phyloP scores from a whole-genome alignment of 805 yeast genomes.

The Blastobotrys attinorum region DNA sequence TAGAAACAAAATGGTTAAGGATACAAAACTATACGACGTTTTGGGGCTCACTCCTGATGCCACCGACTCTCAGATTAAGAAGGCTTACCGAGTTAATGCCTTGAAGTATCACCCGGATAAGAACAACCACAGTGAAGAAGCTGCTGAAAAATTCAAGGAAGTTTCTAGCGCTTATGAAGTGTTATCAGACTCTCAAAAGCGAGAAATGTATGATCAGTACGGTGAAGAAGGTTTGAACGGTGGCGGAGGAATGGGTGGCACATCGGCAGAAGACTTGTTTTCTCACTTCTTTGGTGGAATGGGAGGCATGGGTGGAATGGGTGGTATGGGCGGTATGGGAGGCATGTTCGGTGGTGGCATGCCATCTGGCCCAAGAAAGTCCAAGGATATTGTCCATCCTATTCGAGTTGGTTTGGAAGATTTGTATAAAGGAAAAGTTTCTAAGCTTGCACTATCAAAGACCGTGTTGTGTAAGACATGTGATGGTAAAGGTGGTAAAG shows the following conservation, averaged over 20 bases:
- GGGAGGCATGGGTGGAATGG: conserved; percentile 31
- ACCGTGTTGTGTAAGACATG: conserved; percentile 82
- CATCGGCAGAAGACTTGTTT: conserved; percentile 66
- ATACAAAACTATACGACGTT: conserved; percentile 55
- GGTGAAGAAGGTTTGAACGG: conserved; percentile 91
- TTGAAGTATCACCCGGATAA: conserved; percentile 80
- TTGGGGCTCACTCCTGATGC: conserved; percentile 52
- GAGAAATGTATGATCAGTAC: conserved; percentile 78
- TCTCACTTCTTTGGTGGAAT: conserved; percentile 78
- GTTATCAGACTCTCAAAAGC: conserved; percentile 79
- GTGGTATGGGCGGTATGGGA: conserved; percentile 30
- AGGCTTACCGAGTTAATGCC: conserved; percentile 72
- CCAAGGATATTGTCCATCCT: conserved; percentile 86
- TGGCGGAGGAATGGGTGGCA: conserved; percentile 55
- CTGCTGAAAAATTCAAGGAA: conserved; percentile 94
- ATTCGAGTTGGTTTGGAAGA: conserved; percentile 85
- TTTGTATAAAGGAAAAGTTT: conserved; percentile 84
- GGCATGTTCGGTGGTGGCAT: conserved; percentile 51
- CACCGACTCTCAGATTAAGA: conserved; percentile 53
- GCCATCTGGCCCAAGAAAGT: conserved; percentile 76
- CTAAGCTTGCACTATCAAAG: conserved; percentile 90
- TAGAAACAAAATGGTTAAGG: conserved; percentile 49
- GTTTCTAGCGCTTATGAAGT: conserved; percentile 82
- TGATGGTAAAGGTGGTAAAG: conserved; percentile 95
- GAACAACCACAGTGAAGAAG: conserved; percentile 60